Percentiles rank a stretch among this genome's conserved stretches.
Evolutionary conservation across 202 grass and related monocot genomes (phyloP).

Genomic region (Tripidium arundinaceum): DNA sequence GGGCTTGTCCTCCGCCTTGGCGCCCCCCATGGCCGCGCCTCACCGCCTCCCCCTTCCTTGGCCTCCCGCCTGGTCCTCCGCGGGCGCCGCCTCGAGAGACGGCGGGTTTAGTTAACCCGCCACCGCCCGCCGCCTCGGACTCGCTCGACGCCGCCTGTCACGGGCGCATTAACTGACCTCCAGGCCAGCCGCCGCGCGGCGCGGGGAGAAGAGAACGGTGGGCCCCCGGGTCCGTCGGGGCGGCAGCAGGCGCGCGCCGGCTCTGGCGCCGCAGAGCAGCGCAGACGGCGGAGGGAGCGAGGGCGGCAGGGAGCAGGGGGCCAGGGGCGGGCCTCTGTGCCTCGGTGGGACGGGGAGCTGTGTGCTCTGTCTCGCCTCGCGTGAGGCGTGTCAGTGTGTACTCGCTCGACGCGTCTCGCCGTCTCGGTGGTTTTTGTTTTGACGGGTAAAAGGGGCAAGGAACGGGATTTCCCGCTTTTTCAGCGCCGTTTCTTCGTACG

Average conservation of each 20-base stretch:
- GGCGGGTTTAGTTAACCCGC: background rate
- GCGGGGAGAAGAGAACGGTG: background rate
- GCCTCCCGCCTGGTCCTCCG: too few relatives aligned
- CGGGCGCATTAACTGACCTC: slow-evolving; percentile 33
- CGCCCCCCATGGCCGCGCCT: slow-evolving; percentile 29
- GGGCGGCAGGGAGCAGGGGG: background rate
- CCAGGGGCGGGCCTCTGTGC: too few relatives aligned
- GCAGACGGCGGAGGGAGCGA: background rate
- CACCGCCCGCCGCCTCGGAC: background rate
- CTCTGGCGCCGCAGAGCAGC: background rate
- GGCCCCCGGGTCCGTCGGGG: background rate
- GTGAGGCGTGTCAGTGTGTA: background rate
- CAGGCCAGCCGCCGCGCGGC: background rate
- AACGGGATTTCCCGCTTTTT: background rate
- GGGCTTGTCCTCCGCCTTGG: slow-evolving; percentile 27
- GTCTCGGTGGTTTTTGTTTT: background rate
- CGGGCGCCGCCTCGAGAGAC: background rate
- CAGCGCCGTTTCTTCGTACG: background rate
- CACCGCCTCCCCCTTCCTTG: background rate
- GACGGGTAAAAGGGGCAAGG: background rate
- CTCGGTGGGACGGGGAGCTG: background rate
- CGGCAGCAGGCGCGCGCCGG: slow-evolving; percentile 9
- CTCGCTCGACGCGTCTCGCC: background rate
- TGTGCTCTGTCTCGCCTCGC: background rate
- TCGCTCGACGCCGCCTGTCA: slow-evolving; percentile 24